phyloP scores from a whole-genome alignment of 2,329 filamentous ascomycete species.

The Penicillium sp. region DNA sequence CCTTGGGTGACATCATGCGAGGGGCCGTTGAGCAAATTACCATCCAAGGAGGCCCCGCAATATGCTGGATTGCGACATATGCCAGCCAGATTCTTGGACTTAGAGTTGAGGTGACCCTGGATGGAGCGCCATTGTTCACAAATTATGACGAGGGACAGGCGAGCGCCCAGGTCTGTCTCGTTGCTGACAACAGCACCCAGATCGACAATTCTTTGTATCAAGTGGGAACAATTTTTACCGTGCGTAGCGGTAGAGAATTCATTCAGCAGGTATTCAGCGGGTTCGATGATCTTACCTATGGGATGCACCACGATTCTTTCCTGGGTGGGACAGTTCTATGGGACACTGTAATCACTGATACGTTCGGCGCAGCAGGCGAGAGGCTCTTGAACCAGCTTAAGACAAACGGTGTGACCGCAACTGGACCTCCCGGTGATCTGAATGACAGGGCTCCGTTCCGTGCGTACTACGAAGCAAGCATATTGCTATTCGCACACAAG shows the following conservation, averaged over 20 bases:
- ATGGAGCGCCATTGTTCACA: neutral
- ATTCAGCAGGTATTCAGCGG: neutral
- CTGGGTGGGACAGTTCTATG: neutral
- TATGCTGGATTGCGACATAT: neutral
- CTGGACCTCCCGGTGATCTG: no score
- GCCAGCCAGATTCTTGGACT: neutral
- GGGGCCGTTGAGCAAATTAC: neutral
- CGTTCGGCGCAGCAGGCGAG: neutral
- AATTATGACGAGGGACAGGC: neutral
- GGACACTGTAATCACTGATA: neutral
- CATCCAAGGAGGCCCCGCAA: neutral
- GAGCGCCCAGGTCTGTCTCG: neutral
- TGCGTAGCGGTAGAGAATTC: neutral
- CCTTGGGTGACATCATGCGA: neutral
- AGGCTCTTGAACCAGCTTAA: neutral
- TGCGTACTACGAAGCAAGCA: no score
- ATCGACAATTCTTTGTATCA: neutral
- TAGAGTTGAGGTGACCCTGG: neutral
- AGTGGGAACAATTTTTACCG: neutral
- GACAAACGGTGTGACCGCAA: no score
- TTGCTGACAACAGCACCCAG: no score
- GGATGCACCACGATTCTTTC: neutral
- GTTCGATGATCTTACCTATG: neutral
- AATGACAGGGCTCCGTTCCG: no score
- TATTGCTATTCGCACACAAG: no score